phyloP scores from a whole-genome alignment of 352 stramenopile species.

The Globisporangium barbulae region DNA sequence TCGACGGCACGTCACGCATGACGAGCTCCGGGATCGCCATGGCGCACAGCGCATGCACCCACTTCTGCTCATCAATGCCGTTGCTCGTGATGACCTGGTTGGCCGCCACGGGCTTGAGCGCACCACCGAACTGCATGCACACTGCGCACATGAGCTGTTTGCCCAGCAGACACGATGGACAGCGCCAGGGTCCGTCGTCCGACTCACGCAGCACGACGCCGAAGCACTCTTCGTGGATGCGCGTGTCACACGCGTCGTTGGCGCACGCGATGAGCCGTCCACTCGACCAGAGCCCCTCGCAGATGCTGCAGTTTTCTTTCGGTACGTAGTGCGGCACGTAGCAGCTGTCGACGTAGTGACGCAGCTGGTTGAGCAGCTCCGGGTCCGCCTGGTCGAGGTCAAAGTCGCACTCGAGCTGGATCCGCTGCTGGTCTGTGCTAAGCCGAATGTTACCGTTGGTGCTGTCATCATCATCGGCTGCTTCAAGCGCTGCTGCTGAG shows the following conservation, averaged over 20 bases:
- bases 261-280: slow-evolving; percentile 63
- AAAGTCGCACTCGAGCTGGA: slow-evolving; percentile 59
- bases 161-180: slow-evolving; percentile 72
- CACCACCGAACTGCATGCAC: slow-evolving; percentile 76
- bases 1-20: slow-evolving; percentile 76
- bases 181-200: slow-evolving; percentile 62
- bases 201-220: slow-evolving; percentile 57
- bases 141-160: slow-evolving; percentile 65
- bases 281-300: slow-evolving; percentile 79
- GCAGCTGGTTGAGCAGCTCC: slow-evolving; percentile 51
- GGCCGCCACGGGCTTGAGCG: slow-evolving; percentile 55
- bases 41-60: slow-evolving; percentile 82
- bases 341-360: slow-evolving; percentile 75
- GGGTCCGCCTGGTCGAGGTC: slow-evolving; percentile 57
- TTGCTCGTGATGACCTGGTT: background rate
- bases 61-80: slow-evolving; percentile 56
- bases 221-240: slow-evolving; percentile 84
- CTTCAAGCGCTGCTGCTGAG: slow-evolving; percentile 8
- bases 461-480: background rate
- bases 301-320: slow-evolving; percentile 76
- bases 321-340: slow-evolving; percentile 73
- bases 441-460: background rate
- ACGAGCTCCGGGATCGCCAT: slow-evolving; percentile 83
- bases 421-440: slow-evolving; percentile 10
- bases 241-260: slow-evolving; percentile 59